Percentiles rank a stretch among this genome's conserved stretches.
Conservation (phyloP, 371 early-diverging fungal genomes). For the Mortierella sp. region DNA sequence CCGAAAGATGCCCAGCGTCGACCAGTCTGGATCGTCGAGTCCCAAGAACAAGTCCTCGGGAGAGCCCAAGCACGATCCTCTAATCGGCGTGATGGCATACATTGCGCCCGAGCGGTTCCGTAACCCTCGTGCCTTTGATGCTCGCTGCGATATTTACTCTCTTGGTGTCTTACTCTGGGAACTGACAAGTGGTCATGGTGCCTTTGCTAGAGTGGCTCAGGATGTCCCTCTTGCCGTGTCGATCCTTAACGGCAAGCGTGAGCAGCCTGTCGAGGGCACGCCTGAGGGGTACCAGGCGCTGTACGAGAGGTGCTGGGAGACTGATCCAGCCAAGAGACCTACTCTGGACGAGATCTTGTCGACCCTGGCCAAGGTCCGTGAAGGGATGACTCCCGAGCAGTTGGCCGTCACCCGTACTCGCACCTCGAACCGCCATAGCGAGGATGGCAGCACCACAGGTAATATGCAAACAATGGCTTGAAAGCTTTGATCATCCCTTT, state of each 20-base stretch:
- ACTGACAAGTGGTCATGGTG: conserved; percentile 25
- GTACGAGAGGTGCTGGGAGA: conserved; percentile 52
- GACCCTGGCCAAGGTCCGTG: not conserved
- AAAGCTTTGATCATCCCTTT: too few species aligned
- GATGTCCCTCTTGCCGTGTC: conserved; percentile 34
- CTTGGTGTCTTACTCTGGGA: conserved; percentile 58
- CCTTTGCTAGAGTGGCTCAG: conserved; percentile 21
- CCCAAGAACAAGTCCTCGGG: not conserved
- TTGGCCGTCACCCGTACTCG: conserved; percentile 11
- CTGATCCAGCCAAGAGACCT: conserved; percentile 33
- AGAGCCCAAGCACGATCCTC: conserved; percentile 5
- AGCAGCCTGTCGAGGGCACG: conserved; percentile 40
- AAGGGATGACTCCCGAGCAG: conserved; percentile 17
- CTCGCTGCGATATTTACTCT: conserved; percentile 49
- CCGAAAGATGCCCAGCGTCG: conserved; percentile 8
- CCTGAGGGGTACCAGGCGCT: conserved; percentile 40
- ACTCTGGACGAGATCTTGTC: conserved; percentile 23
- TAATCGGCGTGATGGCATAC: conserved; percentile 51
- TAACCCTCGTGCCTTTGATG: conserved; percentile 31
- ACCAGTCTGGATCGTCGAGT: not conserved
- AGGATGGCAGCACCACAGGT: not conserved
- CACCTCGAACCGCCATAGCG: not conserved
- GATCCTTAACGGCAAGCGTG: conserved; percentile 42
- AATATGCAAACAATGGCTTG: not conserved
- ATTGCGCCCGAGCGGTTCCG: conserved; percentile 52